These are phyloP conservation scores for Saksenaea oblongispora DNA, from an alignment of 371 early-diverging fungal species.

Conservation along the genomic window DNA sequence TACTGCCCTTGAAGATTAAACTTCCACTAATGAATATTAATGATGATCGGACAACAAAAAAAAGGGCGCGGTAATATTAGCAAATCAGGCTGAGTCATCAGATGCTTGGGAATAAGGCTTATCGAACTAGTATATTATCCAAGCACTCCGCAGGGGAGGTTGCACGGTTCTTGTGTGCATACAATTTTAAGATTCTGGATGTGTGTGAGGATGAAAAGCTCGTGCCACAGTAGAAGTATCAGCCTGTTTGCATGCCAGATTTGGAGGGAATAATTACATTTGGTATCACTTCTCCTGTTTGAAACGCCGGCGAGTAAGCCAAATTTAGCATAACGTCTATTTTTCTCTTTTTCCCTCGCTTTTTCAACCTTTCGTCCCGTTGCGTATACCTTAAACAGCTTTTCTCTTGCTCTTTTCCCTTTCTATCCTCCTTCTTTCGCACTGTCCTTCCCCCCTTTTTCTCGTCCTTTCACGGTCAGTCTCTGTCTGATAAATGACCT, in stretches of 20 bases:
- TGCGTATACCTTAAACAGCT: too few relatives aligned
- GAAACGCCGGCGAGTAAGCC: conserved; percentile 2
- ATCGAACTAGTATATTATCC: neutral
- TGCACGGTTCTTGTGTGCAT: neutral
- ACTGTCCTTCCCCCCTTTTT: neutral
- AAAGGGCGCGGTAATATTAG: neutral
- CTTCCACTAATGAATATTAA: too few relatives aligned
- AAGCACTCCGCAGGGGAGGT: conserved; percentile 1
- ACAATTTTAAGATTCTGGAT: neutral
- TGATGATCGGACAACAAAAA: neutral
- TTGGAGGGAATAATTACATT: conserved; percentile 1
- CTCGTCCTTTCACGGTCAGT: neutral
- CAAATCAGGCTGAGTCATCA: neutral
- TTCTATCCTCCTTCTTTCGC: neutral
- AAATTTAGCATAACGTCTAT: neutral
- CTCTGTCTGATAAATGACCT: neutral
- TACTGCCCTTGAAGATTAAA: too few relatives aligned
- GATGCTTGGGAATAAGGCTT: neutral
- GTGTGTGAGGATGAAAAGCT: neutral
- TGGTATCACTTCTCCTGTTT: conserved; percentile 4
- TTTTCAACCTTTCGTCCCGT: too few relatives aligned
- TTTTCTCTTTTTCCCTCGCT: neutral
- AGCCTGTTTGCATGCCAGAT: conserved; percentile 3
- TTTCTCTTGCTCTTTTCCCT: neutral
- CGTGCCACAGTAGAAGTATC: conserved; percentile 1